Evolutionary conservation across 2,329 filamentous ascomycete genomes (phyloP).

Genomic region (Ceratocystis papillata): DNA sequence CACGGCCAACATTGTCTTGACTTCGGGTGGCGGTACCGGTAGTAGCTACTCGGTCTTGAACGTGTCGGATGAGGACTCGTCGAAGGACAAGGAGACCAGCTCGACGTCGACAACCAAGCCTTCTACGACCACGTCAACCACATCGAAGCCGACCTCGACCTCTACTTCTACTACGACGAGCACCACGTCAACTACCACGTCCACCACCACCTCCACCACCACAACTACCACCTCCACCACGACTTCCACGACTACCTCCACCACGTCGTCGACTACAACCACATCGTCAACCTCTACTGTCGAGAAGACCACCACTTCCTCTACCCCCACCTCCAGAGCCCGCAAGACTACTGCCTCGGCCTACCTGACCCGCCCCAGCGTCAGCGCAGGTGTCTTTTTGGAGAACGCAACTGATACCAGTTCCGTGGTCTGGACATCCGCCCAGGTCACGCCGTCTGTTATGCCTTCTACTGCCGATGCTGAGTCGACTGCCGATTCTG

Average conservation of each 20-base stretch:
- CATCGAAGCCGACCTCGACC: slow-evolving; percentile 27
- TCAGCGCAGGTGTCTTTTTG: slow-evolving; percentile 43
- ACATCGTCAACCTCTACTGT: slow-evolving; percentile 26
- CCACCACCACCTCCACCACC: slow-evolving; percentile 15
- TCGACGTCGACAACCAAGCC: slow-evolving; percentile 21
- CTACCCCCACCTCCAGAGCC: slow-evolving; percentile 24
- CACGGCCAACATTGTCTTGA: slow-evolving; percentile 57
- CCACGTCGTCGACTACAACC: slow-evolving; percentile 25
- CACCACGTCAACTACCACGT: slow-evolving; percentile 24
- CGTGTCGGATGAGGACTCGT: background rate
- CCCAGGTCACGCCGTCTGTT: slow-evolving; percentile 13
- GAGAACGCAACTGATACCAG: slow-evolving; percentile 37
- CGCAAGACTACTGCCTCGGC: slow-evolving; percentile 26
- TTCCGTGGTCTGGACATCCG: slow-evolving; percentile 11
- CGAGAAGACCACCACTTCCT: slow-evolving; percentile 18
- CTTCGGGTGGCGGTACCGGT: slow-evolving; percentile 37
- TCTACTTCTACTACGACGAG: slow-evolving; percentile 29
- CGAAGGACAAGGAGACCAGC: slow-evolving; percentile 23
- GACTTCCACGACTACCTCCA: slow-evolving; percentile 13
- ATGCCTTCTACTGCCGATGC: slow-evolving; percentile 5
- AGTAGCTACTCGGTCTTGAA: slow-evolving; percentile 19
- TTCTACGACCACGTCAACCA: slow-evolving; percentile 25
- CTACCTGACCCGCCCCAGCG: slow-evolving; percentile 27
- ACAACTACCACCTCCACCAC: slow-evolving; percentile 20
- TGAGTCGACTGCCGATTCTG: slow-evolving; percentile 13